These are phyloP conservation scores for Chlamydomonas eustigma DNA, from an alignment of 139 green algal species.

Conservation along the genomic window DNA sequence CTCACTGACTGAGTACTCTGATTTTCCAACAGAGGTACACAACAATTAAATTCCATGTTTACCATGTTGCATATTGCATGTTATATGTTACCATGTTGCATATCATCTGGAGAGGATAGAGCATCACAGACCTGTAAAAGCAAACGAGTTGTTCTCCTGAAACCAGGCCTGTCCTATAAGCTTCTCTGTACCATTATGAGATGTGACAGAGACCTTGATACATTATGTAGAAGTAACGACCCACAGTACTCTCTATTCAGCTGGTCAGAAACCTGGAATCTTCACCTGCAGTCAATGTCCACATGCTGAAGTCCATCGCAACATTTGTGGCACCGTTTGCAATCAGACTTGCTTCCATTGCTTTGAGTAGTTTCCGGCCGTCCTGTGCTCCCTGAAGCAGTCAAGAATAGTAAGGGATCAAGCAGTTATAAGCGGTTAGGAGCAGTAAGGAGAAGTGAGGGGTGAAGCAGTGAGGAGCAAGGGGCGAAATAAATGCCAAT, in stretches of 20 bases:
- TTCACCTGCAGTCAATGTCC: slow-evolving; percentile 8
- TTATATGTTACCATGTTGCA: no score
- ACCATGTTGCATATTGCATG: no score
- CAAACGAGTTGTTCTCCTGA: no score
- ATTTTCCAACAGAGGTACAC: not conserved
- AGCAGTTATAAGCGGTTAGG: no score
- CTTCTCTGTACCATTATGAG: no score
- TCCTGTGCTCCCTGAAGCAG: not conserved
- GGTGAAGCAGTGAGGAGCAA: no score
- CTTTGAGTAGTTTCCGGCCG: slow-evolving; percentile 5
- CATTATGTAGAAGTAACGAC: no score
- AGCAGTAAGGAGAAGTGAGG: no score
- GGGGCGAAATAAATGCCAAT: no score
- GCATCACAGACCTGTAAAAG: not conserved
- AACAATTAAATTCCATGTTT: not conserved
- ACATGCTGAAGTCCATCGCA: not conserved
- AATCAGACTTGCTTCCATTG: not conserved
- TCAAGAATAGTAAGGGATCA: slow-evolving; percentile 9
- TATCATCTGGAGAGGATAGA: not conserved
- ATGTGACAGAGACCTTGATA: no score
- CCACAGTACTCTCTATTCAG: not conserved
- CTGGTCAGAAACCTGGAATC: not conserved
- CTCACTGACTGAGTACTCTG: not conserved
- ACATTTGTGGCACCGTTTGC: not conserved
- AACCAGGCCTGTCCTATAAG: no score